Evolutionary conservation across 495 filamentous ascomycete species (phyloP).

Genomic region (Penicillium simplicissimum): DNA sequence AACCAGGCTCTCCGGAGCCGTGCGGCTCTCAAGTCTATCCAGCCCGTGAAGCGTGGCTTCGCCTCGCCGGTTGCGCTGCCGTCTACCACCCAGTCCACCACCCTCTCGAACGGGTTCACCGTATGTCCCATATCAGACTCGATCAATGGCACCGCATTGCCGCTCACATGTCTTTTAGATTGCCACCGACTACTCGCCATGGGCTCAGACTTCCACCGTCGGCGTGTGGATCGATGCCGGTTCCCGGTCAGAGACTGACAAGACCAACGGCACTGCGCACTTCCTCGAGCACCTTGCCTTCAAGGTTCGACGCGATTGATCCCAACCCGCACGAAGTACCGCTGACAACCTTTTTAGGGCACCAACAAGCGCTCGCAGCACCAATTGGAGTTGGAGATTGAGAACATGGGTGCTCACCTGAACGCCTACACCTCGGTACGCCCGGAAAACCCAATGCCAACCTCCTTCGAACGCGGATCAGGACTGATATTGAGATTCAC

Average conservation of each 20-base stretch:
- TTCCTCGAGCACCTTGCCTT: conserved; percentile 99
- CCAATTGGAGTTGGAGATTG: conserved; percentile 98
- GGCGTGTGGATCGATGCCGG: conserved; percentile 99
- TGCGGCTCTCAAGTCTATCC: conserved; percentile 69
- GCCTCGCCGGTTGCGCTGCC: conserved; percentile 76
- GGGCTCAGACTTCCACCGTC: conserved; percentile 97
- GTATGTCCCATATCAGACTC: conserved; percentile 53
- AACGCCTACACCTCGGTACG: conserved; percentile 99
- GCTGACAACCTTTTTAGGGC: conserved; percentile 58
- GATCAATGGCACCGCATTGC: conserved; percentile 32
- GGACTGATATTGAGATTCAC: conserved; percentile 35
- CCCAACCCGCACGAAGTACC: conserved; percentile 13
- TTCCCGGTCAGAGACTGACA: conserved; percentile 95
- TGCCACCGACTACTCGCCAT: conserved; percentile 96
- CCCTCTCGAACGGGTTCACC: conserved; percentile 93
- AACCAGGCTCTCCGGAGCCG: conserved; percentile 82
- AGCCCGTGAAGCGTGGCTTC: conserved; percentile 76
- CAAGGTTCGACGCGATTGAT: conserved; percentile 62
- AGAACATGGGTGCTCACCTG: conserved; percentile 99
- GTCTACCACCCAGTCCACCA: conserved; percentile 88
- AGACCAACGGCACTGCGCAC: conserved; percentile 98
- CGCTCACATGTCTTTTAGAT: conserved; percentile 64
- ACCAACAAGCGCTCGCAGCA: conserved; percentile 90
- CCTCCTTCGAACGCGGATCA: neutral
- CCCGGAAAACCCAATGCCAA: conserved; percentile 29